Base-by-base conservation (phyloP, 805 yeast species). In the Dipodascopsis uninucleata region DNA sequence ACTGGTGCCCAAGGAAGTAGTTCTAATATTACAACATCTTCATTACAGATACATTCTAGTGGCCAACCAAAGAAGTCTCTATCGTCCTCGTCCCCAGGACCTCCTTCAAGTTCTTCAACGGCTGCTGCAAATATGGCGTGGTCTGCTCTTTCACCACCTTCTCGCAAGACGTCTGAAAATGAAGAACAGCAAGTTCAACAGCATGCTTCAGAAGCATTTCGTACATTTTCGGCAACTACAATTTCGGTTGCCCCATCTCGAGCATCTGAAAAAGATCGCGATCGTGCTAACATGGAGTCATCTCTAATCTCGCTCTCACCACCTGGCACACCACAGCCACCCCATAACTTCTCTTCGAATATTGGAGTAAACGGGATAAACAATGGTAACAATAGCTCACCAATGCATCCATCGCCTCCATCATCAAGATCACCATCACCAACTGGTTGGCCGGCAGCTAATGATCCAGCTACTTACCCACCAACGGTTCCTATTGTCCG, bases 141-240 rank as follows among this genome's bases (percentile, higher is more conserved):
- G 38, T 23, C 24, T 17, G 22, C 38, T 10, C 23, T 26, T 3
- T 34, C 38, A 14, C 18, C 23, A 20, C 10, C 32, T n/a, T 16
- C 12, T 17, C 18, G 14, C 12, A 20, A 17, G 5, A 5, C 38
- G 6, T 39, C 42, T 17, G 39, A 21, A 22, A 4, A 26, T 4
- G 43, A 28, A 14, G 53, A 49, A 22, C 47, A 47, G 10, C 45
- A 39, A 8, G 31, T 21, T 5, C 38, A 41, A 9, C 25, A 42
- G 36, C 28, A 29, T 24, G 24, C 53, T 49, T 49, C 24, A 45
- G 36, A 35, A 49, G 45, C 16, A 45, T 49, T 22, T 49, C 53
- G 4, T 40, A 26, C 45, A n/a, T 35, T 29, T 12, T 12, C 28
- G 16, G 17, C 45, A 16, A 28, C 33, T 4, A 5, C 31, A 16